A percentile compares a stretch with the other conserved stretches of the same genome.
Conservation (phyloP, 192 early-diverging fungal genomes). For the Chytriomyces sp. region DNA sequence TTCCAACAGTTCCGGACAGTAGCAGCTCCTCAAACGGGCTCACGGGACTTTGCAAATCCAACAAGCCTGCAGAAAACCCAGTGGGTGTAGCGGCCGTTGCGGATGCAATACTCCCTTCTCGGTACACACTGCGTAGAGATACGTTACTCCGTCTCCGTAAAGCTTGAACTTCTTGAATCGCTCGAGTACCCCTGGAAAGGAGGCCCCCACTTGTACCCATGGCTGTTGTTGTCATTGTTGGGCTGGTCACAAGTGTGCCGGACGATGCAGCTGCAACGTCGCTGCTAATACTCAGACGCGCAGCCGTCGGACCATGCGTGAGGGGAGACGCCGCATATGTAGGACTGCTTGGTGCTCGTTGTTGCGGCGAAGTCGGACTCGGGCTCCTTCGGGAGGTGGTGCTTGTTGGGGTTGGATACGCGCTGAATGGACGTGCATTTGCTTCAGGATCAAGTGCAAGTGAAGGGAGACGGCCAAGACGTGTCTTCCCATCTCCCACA, state of each 20-base stretch:
- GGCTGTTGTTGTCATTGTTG: constrained; percentile 9
- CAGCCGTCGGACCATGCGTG: not conserved
- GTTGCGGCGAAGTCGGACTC: not conserved
- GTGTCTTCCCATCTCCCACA: constrained; percentile 19
- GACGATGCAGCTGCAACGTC: not conserved
- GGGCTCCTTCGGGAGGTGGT: not conserved
- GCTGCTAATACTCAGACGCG: constrained; percentile 6
- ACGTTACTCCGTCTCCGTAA: constrained; percentile 29
- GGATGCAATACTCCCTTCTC: constrained; percentile 14
- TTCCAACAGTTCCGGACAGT: not conserved
- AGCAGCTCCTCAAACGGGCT: constrained; percentile 31
- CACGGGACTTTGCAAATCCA: constrained; percentile 26
- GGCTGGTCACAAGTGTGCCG: not conserved
- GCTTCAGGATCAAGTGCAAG: not conserved
- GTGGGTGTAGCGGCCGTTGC: not conserved
- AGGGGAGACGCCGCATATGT: not conserved
- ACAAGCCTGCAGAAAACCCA: not conserved
- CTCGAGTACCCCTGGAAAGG: constrained; percentile 33
- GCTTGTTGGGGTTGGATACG: not conserved
- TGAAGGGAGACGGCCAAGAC: constrained; percentile 14
- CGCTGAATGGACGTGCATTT: not conserved
- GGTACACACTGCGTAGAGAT: constrained; percentile 27
- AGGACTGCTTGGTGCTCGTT: constrained; percentile 16
- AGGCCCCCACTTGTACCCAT: constrained; percentile 17
- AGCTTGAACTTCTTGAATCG: constrained; percentile 37